Evolutionary conservation across 2,329 filamentous ascomycete genomes (phyloP), one percentile per base, ranked within the genome.

Genomic region (Metarhizium robertsii): DNA sequence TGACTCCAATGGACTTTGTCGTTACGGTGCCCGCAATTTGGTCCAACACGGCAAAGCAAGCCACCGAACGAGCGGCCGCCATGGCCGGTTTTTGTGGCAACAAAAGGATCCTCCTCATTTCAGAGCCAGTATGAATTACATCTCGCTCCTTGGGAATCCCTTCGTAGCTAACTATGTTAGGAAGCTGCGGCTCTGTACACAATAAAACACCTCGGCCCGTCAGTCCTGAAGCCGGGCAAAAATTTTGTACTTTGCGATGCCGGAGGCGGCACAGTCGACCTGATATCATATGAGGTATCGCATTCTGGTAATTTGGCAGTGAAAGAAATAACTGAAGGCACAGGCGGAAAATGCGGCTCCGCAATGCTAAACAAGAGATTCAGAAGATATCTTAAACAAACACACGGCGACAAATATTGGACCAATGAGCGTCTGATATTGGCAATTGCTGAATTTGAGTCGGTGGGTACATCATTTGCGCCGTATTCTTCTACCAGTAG

Each of bases 11-110:
- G 58, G 73, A 82, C 54, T 81, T 80, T 55, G 73, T 83, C 48
- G 67, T 83, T 20, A 81, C 80, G 0, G 79, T 83, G 0, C 80
- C 80, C 0, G 79, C 80, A 5, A 79, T 84, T 7, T 84, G 80
- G 80, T 79, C 75, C 42, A 78, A 81, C 48, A 69, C 69, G 5
- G 78, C 79, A 34, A 81, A 79, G 53, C 71, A 78, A 46, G 73
- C 73, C 40, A 83, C 78, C 10, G 69, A 72, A 56, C 61, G 68
- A 34, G 70, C 70, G 1, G 70, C 70, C 30, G 68, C 69, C 30
- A 67, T 70, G 61, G 70, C 70, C 11, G 70, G 70, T 6, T 72
- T 72, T 51, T 71, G 69, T 55, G 67, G 72, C 42, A 69, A 67
- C 16, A 69, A 74, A 25, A 67, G 71, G 6, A 75, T 79, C 8